Evolutionary conservation across 345 rosid species (phyloP), one percentile per base, ranked within the genome.

Genomic region (Orychophragmus violaceus): DNA sequence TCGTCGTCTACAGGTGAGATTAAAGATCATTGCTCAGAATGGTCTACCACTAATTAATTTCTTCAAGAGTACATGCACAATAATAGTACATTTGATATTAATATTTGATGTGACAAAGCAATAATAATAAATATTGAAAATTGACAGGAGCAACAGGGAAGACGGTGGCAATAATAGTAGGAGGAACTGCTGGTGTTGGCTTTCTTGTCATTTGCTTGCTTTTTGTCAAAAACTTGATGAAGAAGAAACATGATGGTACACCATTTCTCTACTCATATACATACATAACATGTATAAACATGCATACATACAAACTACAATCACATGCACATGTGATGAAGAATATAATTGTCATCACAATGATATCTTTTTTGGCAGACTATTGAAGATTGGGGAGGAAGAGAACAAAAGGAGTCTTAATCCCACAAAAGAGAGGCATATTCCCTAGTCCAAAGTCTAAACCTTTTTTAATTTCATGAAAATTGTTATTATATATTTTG

Each of bases 161-260:
- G 82, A 88, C 97, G 10, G 99, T 90, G 84, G 99, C 99, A 74
- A 90, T 94, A 69, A 88, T 94, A 78, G 64, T 94, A 56, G 99
- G 99, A 79, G 97, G 99, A 62, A 91, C 89, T 45, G 96, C 89
- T 62, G 96, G 85, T 50, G 87, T 94, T 19, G 97, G 89, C 35
- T 94, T 94, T 71, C 76, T 94, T 67, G 87, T 94, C 49, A 94
- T 90, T 59, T 84, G 85, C 65, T 76, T 90, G 78, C 64, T 94
- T 79, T 90, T 85, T 79, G 95, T 95, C 21, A 87, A 88, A 74
- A 71, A 66, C 69, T 72, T 87, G 81, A 53, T 79, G 85, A 94
- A 82, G 91, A 94, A 84, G 79, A 72, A 72, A 72, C 76, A 64
- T 50, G 76, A 72, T 18, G 76, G 76, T 72, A 64, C 70, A 45